Conservation (phyloP, 225 moss, liverwort and hornwort genomes). For the Antitrichia curtipendula region DNA sequence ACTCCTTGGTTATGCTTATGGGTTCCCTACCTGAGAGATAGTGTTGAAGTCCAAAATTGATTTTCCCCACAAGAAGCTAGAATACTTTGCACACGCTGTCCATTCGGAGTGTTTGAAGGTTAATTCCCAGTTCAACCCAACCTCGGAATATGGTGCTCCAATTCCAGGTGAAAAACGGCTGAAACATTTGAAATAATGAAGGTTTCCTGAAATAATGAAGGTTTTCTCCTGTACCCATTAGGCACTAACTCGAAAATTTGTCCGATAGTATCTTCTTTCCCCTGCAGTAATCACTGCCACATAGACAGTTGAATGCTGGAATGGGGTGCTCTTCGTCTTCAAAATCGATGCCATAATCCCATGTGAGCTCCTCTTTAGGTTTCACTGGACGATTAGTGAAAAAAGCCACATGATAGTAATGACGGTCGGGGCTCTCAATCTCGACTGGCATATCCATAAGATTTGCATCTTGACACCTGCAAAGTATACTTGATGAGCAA, state of each 20-base stretch:
- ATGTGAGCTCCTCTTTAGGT: conserved; percentile 49
- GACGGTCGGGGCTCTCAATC: conserved; percentile 48
- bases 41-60: neutral
- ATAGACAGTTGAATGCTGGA: conserved; percentile 38
- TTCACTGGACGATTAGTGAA: conserved; percentile 46
- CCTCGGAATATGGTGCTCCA: neutral
- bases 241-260: neutral
- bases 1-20: neutral
- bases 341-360: conserved; percentile 60
- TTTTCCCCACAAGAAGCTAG: neutral
- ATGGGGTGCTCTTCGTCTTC: conserved; percentile 40
- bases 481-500: neutral
- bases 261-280: neutral
- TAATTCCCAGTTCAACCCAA: neutral
- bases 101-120: neutral
- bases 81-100: neutral
- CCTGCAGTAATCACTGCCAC: conserved; percentile 39
- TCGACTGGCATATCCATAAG: conserved; percentile 55
- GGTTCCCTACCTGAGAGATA: neutral
- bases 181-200: neutral
- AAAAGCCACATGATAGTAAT: conserved; percentile 62
- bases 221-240: neutral
- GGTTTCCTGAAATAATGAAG: conserved; percentile 3
- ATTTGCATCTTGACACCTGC: conserved; percentile 49
- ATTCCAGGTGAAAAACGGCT: neutral